Base-by-base conservation (phyloP, 2,329 filamentous ascomycete species). In the Epichloe scottii region DNA sequence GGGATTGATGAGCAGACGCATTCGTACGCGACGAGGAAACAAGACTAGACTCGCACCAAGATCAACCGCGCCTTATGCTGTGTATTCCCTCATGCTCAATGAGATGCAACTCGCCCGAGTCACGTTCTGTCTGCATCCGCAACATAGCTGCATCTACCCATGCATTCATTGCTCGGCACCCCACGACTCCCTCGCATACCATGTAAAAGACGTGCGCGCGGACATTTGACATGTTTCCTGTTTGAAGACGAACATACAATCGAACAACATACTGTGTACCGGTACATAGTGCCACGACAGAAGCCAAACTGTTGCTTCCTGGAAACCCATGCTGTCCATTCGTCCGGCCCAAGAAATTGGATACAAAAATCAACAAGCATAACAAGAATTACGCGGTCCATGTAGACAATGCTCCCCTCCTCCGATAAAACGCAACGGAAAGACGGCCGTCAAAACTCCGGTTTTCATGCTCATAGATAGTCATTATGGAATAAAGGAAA, bases 401-500 rank as follows among this genome's bases (percentile, higher is more conserved):
- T 10, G 26, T 30, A 30, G 26, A 46, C 44, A 15, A 46, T 46
- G 44, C 23, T 30, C 35, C 35, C 10, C 30, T 17, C 30, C 37
- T 42, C 38, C 30, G 30, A 21, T 14, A 17, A 23, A 40, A 35
- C 35, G 5, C 19, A 47, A 34, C 7, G 33, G 15, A 5, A 5
- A 41, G 37, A 42, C n/a, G 26, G 8, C 19, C 50, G 15, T 15
- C 8, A 12, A 38, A 52, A 49, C 51, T 46, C 51, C 51, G 26
- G n/a, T 49, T 44, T 23, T 48, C 46, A 52, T 52, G 51, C 51
- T 46, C 51, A 42, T 48, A 49, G 38, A 48, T 49, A 7, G 51
- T 52, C 51, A 35, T 52, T 52, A 49, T 30, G 23, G 15, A 35
- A 33, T 26, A 49, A 52, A 42, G 26, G 35, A 48, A 48, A 44